Percentiles rank a stretch among this genome's conserved stretches.
phyloP scores from a whole-genome alignment of 441 rosid genomes.

The Jatropha podagrica region DNA sequence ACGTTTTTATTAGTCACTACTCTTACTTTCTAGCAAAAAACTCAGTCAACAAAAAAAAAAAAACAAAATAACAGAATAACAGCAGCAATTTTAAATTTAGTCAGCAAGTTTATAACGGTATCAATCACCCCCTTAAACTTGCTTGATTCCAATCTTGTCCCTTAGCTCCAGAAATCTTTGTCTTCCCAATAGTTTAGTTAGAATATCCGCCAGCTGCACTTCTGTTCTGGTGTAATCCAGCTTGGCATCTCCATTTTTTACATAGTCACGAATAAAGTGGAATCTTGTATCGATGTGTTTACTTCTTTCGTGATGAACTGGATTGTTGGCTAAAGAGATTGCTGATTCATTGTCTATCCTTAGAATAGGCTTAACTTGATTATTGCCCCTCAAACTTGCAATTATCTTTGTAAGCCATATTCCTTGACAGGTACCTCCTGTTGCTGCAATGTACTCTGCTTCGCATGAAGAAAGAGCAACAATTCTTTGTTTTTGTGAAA shows the following conservation, averaged over 20 bases:
- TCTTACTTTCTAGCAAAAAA: not conserved
- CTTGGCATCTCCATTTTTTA: constrained; percentile 6
- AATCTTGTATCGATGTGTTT: too few species aligned
- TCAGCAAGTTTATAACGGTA: not conserved
- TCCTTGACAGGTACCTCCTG: too few species aligned
- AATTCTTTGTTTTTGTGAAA: not conserved
- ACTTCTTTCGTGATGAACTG: not conserved
- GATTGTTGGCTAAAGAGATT: constrained; percentile 8
- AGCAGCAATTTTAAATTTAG: not conserved
- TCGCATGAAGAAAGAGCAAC: too few species aligned
- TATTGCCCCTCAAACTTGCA: not conserved
- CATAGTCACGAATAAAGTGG: not conserved
- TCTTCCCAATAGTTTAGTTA: not conserved
- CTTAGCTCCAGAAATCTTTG: not conserved
- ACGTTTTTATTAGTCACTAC: not conserved
- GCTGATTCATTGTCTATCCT: not conserved
- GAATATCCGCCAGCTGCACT: constrained; percentile 9
- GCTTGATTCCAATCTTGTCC: constrained; percentile 6
- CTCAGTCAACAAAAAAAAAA: not conserved
- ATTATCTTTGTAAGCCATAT: too few species aligned
- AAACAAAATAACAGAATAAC: not conserved
- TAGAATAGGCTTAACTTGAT: constrained; percentile 4
- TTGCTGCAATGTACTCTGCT: too few species aligned
- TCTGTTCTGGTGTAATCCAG: not conserved
- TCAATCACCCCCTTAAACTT: constrained; percentile 10